Base-by-base conservation (phyloP, 2,329 filamentous ascomycete species). In the Ophiostoma sp. region DNA sequence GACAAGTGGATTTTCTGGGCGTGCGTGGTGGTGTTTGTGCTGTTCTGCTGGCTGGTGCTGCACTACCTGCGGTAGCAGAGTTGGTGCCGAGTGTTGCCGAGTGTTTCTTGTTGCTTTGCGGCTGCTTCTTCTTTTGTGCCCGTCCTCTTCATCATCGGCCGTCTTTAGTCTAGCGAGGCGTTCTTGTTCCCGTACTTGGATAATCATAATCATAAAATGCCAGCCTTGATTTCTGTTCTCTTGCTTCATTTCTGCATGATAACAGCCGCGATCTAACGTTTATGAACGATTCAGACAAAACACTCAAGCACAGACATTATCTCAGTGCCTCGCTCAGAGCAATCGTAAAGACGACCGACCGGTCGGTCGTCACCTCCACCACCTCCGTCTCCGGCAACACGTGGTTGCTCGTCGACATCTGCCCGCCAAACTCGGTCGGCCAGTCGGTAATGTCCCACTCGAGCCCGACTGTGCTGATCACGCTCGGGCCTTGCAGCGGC, bases 1-100 rank as follows among this genome's bases (percentile, higher is more conserved):
- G 95, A 99, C 79, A 98, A 97, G 81, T 98, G 94, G 93, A 96
- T 99, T 48, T 99, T 99, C 79, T 91, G 91, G 85, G 90, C 83
- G 0, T 93, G 95, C 0, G 93, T 94, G 2, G 80, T 96, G 5
- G 80, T 95, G 48, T 99, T 99, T 79, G 91, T 98, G 76, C 77
- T 86, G 52, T 99, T 99, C 78, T 97, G 94, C 79, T 98, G 93
- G 88, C 81, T 95, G 73, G 93, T 96, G 70, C 78, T 99, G 77
- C 91, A 94, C 80, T 98, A 87, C 78, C 79, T 99, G 80, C 83
- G 92, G 78, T 94, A 64, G 27, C 27, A 31, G 27, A 31, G 3
- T 31, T 31, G 27, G 27, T 31, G 36, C 36, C 36, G 10, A 36
- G 35, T 35, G 11, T 64, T 1, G 1, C 60, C 15, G 4, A 1